Evolutionary conservation across 768 basidiomycete genomes (phyloP).

Genomic region (Russula foetens): DNA sequence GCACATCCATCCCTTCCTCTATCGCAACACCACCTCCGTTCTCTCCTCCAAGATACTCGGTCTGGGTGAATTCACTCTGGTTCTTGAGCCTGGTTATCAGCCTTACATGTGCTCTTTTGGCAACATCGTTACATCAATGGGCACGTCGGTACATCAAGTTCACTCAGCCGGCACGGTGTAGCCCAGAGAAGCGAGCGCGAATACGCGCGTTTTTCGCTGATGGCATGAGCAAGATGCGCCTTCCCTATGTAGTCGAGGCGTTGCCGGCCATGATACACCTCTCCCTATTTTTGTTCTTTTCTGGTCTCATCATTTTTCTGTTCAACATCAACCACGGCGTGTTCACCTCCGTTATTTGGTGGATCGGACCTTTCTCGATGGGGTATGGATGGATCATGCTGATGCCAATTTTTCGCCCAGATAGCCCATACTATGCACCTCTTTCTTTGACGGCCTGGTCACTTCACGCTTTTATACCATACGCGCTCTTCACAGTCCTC

Average conservation of each 20-base stretch:
- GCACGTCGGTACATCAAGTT: too few relatives aligned
- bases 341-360: neutral
- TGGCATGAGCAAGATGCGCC: neutral
- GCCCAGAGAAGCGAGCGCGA: too few relatives aligned
- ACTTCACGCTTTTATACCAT: neutral
- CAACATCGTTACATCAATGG: too few relatives aligned
- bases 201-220: neutral
- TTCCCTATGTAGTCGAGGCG: neutral
- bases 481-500: neutral
- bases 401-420: neutral
- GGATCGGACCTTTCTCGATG: neutral
- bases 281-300: too few relatives aligned
- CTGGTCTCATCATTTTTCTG: too few relatives aligned
- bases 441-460: neutral
- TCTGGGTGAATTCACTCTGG: too few relatives aligned
- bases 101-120: too few relatives aligned
- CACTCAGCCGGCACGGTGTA: too few relatives aligned
- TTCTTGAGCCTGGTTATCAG: too few relatives aligned
- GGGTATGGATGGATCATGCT: neutral
- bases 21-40: too few relatives aligned
- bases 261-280: slow-evolving; percentile 11
- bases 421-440: neutral
- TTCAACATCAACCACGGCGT: slow-evolving; percentile 1
- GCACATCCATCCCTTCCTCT: too few relatives aligned
- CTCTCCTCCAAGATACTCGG: neutral